Base-by-base conservation (phyloP, 352 stramenopile species). In the Discostella stelligera region DNA sequence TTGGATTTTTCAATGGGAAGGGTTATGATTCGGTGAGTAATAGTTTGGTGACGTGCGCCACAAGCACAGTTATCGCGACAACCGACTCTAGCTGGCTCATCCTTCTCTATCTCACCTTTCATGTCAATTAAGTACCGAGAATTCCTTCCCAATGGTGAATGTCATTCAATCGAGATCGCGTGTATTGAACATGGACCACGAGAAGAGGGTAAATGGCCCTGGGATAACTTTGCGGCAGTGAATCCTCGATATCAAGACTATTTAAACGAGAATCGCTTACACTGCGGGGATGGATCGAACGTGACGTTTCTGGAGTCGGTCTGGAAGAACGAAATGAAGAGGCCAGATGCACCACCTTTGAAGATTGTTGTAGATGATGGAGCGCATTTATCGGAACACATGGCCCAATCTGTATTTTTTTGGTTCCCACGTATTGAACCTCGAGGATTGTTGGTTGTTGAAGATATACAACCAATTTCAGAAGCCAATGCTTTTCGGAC, bases 341-440 rank as follows among this genome's bases (percentile, higher is more conserved):
- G 68, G 54, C 59, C 66, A 0, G 79, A 74, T 68, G 65, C 83
- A 23, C 79, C 79, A 13, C 83, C 83, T 9, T 55, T 89, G 8
- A 81, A 79, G 54, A 56, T 88, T 58, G 80, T 89, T 30, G 74
- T 89, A 1, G 83, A 89, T 23, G 83, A 89, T 66, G 83, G 77
- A 27, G 68, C 80, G 3, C 80, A 89, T 66, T 9, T 83, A 21
- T 9, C 67, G 11, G 21, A 73, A 16, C 80, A 89, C 9, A 87
- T 88, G 80, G 74, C 66, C 0, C 54, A 71, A 30, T 69, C 55
- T 53, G 27, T 89, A 1, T 81, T 88, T 27, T 87, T 83, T 74
- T 88, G 77, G 83, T 79, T 89, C 74, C 80, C 80, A 13, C 46
- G 74, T 8, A 78, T 89, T 49, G 66, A 79, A 69, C 83, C 83